Conservation (phyloP, 2,329 filamentous ascomycete genomes). For the Fusarium scirpi region DNA sequence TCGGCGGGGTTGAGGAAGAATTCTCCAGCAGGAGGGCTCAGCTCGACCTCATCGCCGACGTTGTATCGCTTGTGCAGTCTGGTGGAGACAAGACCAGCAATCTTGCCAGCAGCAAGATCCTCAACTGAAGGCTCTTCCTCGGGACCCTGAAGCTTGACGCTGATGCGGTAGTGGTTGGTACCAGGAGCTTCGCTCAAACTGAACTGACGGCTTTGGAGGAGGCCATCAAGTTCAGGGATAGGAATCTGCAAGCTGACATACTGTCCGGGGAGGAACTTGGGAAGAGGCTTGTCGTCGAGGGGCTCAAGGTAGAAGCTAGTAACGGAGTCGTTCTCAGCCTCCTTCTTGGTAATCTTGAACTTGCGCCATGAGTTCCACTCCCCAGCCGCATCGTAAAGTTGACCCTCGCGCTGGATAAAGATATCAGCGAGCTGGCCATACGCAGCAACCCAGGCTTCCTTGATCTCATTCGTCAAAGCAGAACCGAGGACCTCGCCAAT, state of each 20-base stretch:
- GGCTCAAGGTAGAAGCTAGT: conserved; percentile 79
- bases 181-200: conserved; percentile 73
- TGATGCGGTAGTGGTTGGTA: conserved; percentile 75
- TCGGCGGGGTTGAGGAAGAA: conserved; percentile 70
- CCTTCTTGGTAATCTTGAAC: conserved; percentile 70
- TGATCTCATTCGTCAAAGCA: conserved; percentile 73
- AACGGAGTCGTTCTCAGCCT: conserved; percentile 69
- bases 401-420: conserved; percentile 73
- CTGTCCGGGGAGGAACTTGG: conserved; percentile 75
- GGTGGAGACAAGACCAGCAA: conserved; percentile 65
- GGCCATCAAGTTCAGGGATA: conserved; percentile 68
- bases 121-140: conserved; percentile 45
- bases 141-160: conserved; percentile 74
- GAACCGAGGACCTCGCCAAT: conserved; percentile 76
- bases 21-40: conserved; percentile 68
- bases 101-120: conserved; percentile 51
- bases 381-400: conserved; percentile 67
- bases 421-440: conserved; percentile 78
- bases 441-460: conserved; percentile 77
- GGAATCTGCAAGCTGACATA: conserved; percentile 76
- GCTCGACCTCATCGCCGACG: conserved; percentile 65
- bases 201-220: conserved; percentile 80
- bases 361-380: conserved; percentile 63
- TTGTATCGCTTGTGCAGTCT: conserved; percentile 61
- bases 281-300: conserved; percentile 65